A percentile compares a stretch with the other conserved stretches of the same genome.
phyloP scores from a whole-genome alignment of 2,329 filamentous ascomycete species.

The Trichoderma sp. region DNA sequence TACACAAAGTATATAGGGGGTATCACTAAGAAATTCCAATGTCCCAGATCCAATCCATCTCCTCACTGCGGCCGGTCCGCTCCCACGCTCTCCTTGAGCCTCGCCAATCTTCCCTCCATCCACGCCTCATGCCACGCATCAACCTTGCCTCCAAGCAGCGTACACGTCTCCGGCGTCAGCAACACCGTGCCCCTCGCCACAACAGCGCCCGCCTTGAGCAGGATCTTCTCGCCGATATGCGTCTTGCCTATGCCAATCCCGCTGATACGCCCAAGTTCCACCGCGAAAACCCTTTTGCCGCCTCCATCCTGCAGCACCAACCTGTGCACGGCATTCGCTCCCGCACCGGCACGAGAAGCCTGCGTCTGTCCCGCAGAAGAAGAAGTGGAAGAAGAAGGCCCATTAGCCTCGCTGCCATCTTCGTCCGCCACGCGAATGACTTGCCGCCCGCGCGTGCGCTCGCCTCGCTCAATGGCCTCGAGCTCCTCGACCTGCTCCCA shows the following conservation, averaged over 20 bases:
- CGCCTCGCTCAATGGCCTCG: conserved; percentile 69
- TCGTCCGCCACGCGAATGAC: conserved; percentile 59
- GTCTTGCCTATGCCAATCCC: conserved; percentile 63
- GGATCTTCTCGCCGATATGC: conserved; percentile 75
- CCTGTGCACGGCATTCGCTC: conserved; percentile 65
- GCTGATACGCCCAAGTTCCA: conserved; percentile 67
- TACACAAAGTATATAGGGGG: neutral
- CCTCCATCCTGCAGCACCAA: conserved; percentile 76
- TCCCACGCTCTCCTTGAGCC: conserved; percentile 60
- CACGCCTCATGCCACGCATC: conserved; percentile 77
- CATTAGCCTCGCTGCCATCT: conserved; percentile 47
- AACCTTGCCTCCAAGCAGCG: conserved; percentile 83
- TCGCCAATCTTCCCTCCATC: conserved; percentile 66
- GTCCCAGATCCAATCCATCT: neutral
- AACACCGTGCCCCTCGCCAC: conserved; percentile 76
- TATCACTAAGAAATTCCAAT: conserved; percentile 16
- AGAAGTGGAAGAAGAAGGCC: conserved; percentile 34
- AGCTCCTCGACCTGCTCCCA: conserved; percentile 88
- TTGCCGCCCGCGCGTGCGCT: conserved; percentile 72
- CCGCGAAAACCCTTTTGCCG: conserved; percentile 64
- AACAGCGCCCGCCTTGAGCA: conserved; percentile 62
- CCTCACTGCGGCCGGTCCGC: conserved; percentile 24
- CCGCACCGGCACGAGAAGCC: conserved; percentile 20
- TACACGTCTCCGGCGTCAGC: conserved; percentile 64
- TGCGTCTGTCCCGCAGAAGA: neutral